Evolutionary conservation across 2,329 filamentous ascomycete species (phyloP), one percentile per base, ranked within the genome.

Genomic region (Akanthomyces dipterigenus): DNA sequence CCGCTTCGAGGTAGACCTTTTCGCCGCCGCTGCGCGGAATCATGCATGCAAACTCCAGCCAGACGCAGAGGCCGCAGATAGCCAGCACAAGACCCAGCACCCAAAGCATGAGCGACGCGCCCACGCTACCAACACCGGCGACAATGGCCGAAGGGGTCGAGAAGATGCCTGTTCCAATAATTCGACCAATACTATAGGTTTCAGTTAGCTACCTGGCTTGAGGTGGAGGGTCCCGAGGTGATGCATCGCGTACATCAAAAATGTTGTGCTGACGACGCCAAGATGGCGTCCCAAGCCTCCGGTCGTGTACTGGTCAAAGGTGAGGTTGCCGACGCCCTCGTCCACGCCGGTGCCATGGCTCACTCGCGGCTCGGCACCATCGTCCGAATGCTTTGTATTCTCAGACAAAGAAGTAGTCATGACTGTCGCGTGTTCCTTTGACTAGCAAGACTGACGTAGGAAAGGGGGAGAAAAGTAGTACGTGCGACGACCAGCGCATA

Each of bases 161-260:
- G 28, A 67, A 67, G 50, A 67, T 67, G 45, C 65, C 65, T 3
- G 65, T 67, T 18, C 65, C 65, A n/a, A 67, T 64, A 42, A 67
- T 67, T 61, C 65, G 65, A 11, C 65, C 65, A 60, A 67, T 60
- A 46, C 65, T 65, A 34, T 16, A 28, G 18, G 2, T 9, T 9
- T 18, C 2, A 20, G 18, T 45, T 50, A 55, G 40, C 18, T 43
- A 14, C 36, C 18, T 6, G 38, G 6, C 28, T 53, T 55, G 36
- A 16, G 24, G 2, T n/a, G 14, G 6, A 16, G 5, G 36, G 34
- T 22, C 16, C 26, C 20, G 5, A 16, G 7, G 9, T 5, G 16
- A 9, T 5, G 16, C 16, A 12, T 4, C 7, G 50, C 65, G 9
- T 54, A 66, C 65, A 67, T 64, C 2, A 67, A 55, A 51, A 64